Evolutionary conservation across 2,329 filamentous ascomycete genomes (phyloP).

Genomic region (Stromatinia cepivora): DNA sequence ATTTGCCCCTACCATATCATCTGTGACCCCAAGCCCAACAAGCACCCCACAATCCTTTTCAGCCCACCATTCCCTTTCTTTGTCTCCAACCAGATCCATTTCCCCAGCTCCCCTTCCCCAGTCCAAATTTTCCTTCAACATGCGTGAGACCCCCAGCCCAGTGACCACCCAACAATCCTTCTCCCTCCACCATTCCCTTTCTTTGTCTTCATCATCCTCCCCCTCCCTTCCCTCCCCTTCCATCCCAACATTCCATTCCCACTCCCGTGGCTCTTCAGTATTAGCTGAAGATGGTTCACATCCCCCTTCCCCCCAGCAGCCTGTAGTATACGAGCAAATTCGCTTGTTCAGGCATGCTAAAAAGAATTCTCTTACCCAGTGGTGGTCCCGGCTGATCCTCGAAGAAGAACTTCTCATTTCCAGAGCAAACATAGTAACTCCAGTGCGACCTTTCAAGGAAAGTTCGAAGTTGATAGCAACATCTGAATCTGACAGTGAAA

Average conservation of each 20-base stretch:
- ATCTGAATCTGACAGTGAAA: slow-evolving; percentile 15
- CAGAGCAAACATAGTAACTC: slow-evolving; percentile 4
- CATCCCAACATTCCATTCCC: background rate
- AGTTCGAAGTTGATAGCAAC: background rate
- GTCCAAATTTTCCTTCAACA: background rate
- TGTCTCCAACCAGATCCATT: background rate
- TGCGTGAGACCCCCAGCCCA: background rate
- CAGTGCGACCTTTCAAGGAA: background rate
- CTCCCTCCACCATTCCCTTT: background rate
- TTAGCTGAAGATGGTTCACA: slow-evolving; percentile 3
- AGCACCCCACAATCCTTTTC: background rate
- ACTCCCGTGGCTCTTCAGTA: background rate
- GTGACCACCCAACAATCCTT: background rate
- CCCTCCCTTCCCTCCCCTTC: background rate
- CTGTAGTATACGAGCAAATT: slow-evolving; percentile 1
- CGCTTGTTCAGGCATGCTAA: background rate
- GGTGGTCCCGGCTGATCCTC: background rate
- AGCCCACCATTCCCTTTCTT: background rate
- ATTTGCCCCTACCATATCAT: background rate
- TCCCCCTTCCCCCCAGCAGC: background rate
- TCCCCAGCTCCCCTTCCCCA: background rate
- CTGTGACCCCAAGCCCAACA: background rate
- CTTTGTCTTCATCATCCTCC: background rate
- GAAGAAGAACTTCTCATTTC: background rate
- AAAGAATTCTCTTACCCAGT: background rate